These are phyloP conservation scores for Leucogyrophana mollusca DNA, from an alignment of 768 basidiomycete genomes.

Conservation along the genomic window DNA sequence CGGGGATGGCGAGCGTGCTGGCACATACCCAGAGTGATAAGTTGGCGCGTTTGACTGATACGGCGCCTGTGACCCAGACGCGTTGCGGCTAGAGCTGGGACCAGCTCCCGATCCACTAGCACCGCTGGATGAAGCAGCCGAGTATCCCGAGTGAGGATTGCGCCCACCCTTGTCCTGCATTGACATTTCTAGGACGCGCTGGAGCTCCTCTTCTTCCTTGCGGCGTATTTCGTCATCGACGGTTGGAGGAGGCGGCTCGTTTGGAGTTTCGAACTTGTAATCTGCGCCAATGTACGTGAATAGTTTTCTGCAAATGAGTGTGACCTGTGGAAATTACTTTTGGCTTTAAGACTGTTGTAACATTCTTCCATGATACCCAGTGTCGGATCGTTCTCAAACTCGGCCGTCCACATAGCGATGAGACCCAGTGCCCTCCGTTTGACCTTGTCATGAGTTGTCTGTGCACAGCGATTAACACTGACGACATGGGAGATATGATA, in stretches of 20 bases:
- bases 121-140: conserved; percentile 33
- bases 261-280: conserved; percentile 64
- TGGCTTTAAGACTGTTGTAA: conserved; percentile 75
- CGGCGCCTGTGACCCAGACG: conserved; percentile 2
- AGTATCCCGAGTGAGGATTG: conserved; percentile 47
- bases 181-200: conserved; percentile 90
- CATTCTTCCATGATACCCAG: conserved; percentile 92
- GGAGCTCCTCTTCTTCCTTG: conserved; percentile 92
- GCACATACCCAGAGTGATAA: conserved; percentile 55
- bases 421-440: conserved; percentile 67
- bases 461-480: conserved; percentile 14
- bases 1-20: conserved; percentile 52
- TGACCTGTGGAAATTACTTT: conserved; percentile 49
- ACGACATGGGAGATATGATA: not conserved
- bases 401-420: conserved; percentile 80
- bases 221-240: conserved; percentile 80
- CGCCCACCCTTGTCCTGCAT: conserved; percentile 89
- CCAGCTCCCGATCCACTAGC: conserved; percentile 34
- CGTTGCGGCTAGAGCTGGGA: conserved; percentile 16
- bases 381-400: conserved; percentile 77
- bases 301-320: conserved; percentile 10
- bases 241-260: conserved; percentile 64
- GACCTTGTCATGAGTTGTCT: conserved; percentile 95
- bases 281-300: conserved; percentile 39
- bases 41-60: conserved; percentile 25